Conservation (phyloP, 2,329 filamentous ascomycete species). For the Xylaria sp. region DNA sequence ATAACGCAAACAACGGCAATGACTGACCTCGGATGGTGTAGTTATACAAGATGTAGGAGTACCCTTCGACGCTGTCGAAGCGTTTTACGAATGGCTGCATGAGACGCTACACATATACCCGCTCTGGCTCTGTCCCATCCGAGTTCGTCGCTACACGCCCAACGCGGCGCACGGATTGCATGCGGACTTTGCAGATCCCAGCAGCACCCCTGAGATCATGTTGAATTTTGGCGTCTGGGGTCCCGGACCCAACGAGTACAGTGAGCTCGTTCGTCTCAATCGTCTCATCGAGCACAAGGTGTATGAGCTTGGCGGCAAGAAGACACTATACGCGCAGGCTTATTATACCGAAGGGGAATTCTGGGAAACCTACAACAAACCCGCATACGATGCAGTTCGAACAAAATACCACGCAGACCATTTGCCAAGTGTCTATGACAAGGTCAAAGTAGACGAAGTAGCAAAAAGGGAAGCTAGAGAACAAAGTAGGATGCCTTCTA, state of each 20-base stretch:
- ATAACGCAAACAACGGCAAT: background rate
- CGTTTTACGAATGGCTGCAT: constrained; percentile 63
- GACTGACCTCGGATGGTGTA: background rate
- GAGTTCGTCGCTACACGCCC: constrained; percentile 55
- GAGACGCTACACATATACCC: constrained; percentile 61
- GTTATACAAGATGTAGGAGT: constrained; percentile 72
- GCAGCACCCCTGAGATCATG: constrained; percentile 52
- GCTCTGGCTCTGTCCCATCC: constrained; percentile 67
- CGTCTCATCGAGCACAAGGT: constrained; percentile 70
- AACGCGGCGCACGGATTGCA: constrained; percentile 60
- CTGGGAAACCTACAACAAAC: constrained; percentile 71
- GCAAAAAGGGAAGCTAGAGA: constrained; percentile 49
- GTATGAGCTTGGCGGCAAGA: constrained; percentile 70
- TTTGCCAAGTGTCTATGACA: constrained; percentile 74
- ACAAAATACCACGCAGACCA: constrained; percentile 68
- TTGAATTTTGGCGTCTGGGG: constrained; percentile 75
- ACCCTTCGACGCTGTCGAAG: constrained; percentile 55
- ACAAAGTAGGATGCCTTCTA: constrained; percentile 50
- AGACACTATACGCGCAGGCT: constrained; percentile 76
- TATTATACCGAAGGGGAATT: constrained; percentile 77
- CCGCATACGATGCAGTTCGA: constrained; percentile 68
- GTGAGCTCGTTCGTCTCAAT: constrained; percentile 65
- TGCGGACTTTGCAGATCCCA: constrained; percentile 56
- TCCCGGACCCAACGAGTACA: constrained; percentile 54
- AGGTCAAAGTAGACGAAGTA: constrained; percentile 66